Base-by-base conservation (phyloP, 1,284 basidiomycete species). In the Fomitiporia mediterranea region DNA sequence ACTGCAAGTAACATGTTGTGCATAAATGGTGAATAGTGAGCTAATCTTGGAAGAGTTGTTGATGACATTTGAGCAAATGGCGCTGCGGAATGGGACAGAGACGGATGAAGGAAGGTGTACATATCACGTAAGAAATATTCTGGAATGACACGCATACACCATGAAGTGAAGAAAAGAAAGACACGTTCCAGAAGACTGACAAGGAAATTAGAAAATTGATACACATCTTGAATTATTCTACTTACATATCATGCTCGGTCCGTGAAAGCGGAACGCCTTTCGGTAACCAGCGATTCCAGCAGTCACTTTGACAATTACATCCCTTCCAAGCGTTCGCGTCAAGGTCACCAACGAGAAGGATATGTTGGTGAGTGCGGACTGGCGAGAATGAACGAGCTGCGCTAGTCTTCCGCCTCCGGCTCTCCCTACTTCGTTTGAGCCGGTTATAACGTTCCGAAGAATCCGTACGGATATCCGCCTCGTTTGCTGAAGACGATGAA, bases 21-120 rank as follows among this genome's bases (percentile, higher is more conserved):
- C 2, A 88, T 72, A 74, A 88, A 81, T 0, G 84, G 83, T 1
- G 82, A 84, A 68, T 88, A 89, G 61, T 83, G 79, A 0, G 82
- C 74, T 0, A 79, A 77, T 51, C 77, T 75, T 0, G 75, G 71
- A 6, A 73, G 70, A 0, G 71, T 62, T 8, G 48, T 21, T 11
- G 49, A 38, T 15, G 52, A 28, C 13, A 23, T 17, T 23, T 30
- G 32, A 72, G 62, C 15, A 68, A 64, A 40, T 71, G 64, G 6
- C 69, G 30, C 38, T 23, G 40, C 64, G 27, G 67, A 62, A 53
- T 69, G 70, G 65, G 72, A 71, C 7, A 80, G 70, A 0, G 74
- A 70, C 71, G 72, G 2, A 81, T 79, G 30, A 62, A 88, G 70
- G 58, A 75, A 68, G 57, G 77, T 65, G 64, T 77, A 71, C 80